Conservation (phyloP, 2,329 filamentous ascomycete species). For the Hortaea sp. region DNA sequence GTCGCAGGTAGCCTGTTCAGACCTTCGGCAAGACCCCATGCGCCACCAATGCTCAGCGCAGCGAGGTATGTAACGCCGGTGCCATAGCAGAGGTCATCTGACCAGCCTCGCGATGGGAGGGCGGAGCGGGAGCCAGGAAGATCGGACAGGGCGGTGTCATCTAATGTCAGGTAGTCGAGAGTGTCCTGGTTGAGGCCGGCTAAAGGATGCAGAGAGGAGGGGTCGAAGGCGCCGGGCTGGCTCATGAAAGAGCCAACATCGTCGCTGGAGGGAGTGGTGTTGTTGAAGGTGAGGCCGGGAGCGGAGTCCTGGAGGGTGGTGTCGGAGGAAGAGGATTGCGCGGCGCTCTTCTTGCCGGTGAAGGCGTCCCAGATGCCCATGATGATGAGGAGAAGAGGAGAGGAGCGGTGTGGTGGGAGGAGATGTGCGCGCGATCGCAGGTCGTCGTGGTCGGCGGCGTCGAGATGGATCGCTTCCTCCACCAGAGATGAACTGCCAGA, state of each 20-base stretch:
- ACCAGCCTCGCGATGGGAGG: constrained; percentile 91
- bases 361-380: constrained; percentile 54
- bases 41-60: constrained; percentile 76
- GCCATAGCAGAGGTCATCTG: constrained; percentile 95
- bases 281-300: constrained; percentile 23
- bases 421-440: constrained; percentile 4
- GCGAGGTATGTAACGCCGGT: constrained; percentile 88
- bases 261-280: constrained; percentile 48
- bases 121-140: constrained; percentile 78
- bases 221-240: constrained; percentile 68
- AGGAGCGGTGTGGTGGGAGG: background rate
- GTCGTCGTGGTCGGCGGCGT: background rate
- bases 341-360: constrained; percentile 46
- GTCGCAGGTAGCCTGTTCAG: constrained; percentile 59
- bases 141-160: constrained; percentile 81
- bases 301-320: constrained; percentile 35
- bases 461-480: too few species aligned
- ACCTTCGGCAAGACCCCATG: constrained; percentile 87
- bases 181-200: constrained; percentile 87
- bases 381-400: constrained; percentile 11
- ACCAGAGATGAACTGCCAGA: too few species aligned
- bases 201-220: constrained; percentile 80
- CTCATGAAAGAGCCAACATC: constrained; percentile 83
- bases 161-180: constrained; percentile 88
- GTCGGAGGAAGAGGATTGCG: constrained; percentile 33